A percentile compares a stretch with the other conserved stretches of the same genome.
These are phyloP conservation scores for Colletotrichum sp. DNA, from an alignment of 2,329 filamentous ascomycete genomes.

Conservation along the genomic window DNA sequence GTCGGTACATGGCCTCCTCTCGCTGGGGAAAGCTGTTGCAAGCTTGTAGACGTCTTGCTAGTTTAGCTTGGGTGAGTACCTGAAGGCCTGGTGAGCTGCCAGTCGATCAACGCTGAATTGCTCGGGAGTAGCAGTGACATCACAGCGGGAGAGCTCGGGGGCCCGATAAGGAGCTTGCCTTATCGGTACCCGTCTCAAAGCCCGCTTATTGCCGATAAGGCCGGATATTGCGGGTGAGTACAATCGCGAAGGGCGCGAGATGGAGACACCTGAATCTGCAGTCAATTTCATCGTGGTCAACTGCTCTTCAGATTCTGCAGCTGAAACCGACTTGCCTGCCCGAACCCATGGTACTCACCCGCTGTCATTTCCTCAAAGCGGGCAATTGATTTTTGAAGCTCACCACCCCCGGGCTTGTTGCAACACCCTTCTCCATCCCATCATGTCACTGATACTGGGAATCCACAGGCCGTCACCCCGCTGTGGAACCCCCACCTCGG, in stretches of 20 bases:
- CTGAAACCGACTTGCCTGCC: background rate
- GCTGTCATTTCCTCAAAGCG: background rate
- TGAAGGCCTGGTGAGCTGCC: background rate
- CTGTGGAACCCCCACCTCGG: background rate
- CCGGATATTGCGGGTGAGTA: background rate
- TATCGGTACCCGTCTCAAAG: background rate
- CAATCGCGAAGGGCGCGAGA: background rate
- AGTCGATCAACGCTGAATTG: background rate
- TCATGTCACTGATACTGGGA: background rate
- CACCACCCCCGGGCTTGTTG: background rate
- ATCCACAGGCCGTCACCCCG: background rate
- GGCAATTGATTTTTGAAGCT: background rate
- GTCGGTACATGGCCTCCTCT: background rate
- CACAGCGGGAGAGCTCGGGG: background rate
- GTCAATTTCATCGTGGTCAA: background rate
- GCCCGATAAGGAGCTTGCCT: background rate
- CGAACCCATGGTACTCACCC: background rate
- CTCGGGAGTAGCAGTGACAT: background rate
- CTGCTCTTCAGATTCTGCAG: background rate
- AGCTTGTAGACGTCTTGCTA: background rate
- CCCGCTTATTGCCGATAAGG: background rate
- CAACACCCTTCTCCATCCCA: background rate
- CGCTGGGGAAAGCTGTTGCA: background rate
- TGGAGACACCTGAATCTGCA: background rate
- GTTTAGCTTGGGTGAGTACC: background rate